Evolutionary conservation across 2,329 filamentous ascomycete genomes (phyloP).

Genomic region (Pyrenochaeta sp.): DNA sequence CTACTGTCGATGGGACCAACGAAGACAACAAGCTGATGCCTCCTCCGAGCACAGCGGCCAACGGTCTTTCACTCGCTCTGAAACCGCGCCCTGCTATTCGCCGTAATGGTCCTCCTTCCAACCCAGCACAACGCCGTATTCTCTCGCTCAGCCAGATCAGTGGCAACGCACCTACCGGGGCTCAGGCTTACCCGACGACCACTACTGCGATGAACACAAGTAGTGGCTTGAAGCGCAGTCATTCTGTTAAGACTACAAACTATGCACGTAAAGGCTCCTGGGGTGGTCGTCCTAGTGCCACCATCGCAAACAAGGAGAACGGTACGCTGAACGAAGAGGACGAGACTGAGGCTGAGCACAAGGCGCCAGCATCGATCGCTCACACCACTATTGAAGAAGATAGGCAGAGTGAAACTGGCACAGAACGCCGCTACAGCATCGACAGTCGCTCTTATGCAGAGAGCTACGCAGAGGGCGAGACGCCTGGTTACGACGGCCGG

Average conservation of each 20-base stretch:
- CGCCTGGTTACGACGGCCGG: slow-evolving; percentile 47
- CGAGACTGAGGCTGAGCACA: slow-evolving; percentile 45
- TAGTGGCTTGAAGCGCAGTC: slow-evolving; percentile 62
- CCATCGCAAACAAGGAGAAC: slow-evolving; percentile 58
- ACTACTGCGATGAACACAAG: slow-evolving; percentile 45
- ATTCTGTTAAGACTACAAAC: slow-evolving; percentile 50
- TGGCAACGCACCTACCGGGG: slow-evolving; percentile 69
- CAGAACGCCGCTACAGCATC: slow-evolving; percentile 50
- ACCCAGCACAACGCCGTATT: slow-evolving; percentile 71
- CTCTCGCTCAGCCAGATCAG: slow-evolving; percentile 91
- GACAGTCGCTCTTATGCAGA: slow-evolving; percentile 45
- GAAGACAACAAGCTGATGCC: slow-evolving; percentile 47
- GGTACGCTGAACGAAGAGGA: slow-evolving; percentile 55
- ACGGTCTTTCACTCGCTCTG: slow-evolving; percentile 57
- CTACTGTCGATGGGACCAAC: slow-evolving; percentile 40
- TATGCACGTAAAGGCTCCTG: slow-evolving; percentile 49
- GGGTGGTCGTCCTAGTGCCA: slow-evolving; percentile 42
- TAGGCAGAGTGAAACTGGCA: slow-evolving; percentile 48
- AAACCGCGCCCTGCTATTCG: slow-evolving; percentile 55
- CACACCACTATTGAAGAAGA: slow-evolving; percentile 41
- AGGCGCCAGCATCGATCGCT: slow-evolving; percentile 20
- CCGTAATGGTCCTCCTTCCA: slow-evolving; percentile 49
- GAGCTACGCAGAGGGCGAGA: slow-evolving; percentile 46
- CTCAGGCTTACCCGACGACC: slow-evolving; percentile 48
- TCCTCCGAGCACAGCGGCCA: slow-evolving; percentile 46